Evolutionary conservation across 2,329 filamentous ascomycete genomes (phyloP).

Genomic region (Exophiala xenobiotica): DNA sequence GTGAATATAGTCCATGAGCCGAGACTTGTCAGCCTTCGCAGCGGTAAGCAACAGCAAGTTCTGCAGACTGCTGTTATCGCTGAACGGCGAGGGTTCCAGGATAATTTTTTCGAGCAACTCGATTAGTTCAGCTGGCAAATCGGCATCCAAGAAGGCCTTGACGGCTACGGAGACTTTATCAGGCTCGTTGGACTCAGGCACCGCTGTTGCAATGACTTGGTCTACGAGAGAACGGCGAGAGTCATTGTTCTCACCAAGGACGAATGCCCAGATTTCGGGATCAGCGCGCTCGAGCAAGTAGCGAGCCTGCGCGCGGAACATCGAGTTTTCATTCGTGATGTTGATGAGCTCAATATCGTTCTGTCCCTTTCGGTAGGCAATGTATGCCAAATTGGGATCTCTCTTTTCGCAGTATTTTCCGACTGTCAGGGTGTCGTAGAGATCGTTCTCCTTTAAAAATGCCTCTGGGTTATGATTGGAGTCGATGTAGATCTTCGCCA

Average conservation of each 20-base stretch:
- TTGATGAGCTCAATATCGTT: conserved; percentile 96
- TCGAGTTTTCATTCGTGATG: conserved; percentile 99
- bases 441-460: conserved; percentile 95
- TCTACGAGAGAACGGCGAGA: conserved; percentile 92
- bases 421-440: conserved; percentile 87
- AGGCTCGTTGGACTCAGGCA: conserved; percentile 87
- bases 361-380: conserved; percentile 93
- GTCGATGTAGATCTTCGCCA: conserved; percentile 98
- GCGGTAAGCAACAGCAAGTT: conserved; percentile 96
- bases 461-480: conserved; percentile 97
- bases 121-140: conserved; percentile 90
- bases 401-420: conserved; percentile 99
- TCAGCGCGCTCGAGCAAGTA: conserved; percentile 92
- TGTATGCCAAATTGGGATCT: conserved; percentile 91
- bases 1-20: conserved; percentile 95
- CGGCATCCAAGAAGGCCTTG: conserved; percentile 84
- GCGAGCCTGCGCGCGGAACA: conserved; percentile 97
- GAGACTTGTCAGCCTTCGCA: conserved; percentile 91
- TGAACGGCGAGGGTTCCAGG: conserved; percentile 97
- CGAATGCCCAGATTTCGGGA: conserved; percentile 87
- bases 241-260: conserved; percentile 92
- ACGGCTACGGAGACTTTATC: conserved; percentile 94
- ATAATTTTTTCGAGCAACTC: conserved; percentile 99
- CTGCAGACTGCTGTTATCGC: conserved; percentile 93
- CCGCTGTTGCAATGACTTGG: conserved; percentile 92